Evolutionary conservation across 2,329 filamentous ascomycete species (phyloP), one percentile per base, ranked within the genome.

Genomic region (Pyrenophora graminea): DNA sequence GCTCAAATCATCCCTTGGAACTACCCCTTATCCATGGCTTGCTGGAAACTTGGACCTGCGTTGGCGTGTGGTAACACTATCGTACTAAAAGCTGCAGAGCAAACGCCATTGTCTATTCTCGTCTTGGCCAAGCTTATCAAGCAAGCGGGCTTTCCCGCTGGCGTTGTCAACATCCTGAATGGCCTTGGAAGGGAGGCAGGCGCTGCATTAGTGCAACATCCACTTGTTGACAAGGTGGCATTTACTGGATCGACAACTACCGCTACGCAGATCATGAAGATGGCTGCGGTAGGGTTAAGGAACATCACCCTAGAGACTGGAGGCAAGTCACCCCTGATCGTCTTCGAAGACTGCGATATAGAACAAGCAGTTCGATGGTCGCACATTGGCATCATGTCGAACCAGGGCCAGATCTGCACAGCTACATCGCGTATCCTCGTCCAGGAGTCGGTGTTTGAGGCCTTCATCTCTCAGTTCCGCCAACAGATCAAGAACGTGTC

Each of bases 171-270:
- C 12, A 43, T 87, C 6, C 63, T 86, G 1, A 83, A 80, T 39
- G 85, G 84, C 48, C 84, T 87, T 8, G 82, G 81, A 21, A 82
- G 84, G 51, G 73, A 75, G 33, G 77, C 86, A 3, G 84, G 84
- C 1, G 80, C 82, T 0, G 79, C 77, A 74, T 77, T 91, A 10
- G 85, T 84, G 1, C 78, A 79, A 31, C 88, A 91, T 65, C 74
- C 82, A 17, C 79, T 80, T 18, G 79, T 92, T 17, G 85, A 89
- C 66, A 91, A 91, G 76, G 78, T 92, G 48, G 86, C 88, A 0
- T 92, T 91, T 59, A 91, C 88, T 0, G 89, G 89, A 31, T 87
- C 83, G 3, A 91, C 88, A 0, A 74, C 76, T 2, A 91, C 88
- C 0, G 89, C 85, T 2, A 81, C 82, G 38, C 79, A 85, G 36